Evolutionary conservation across 306 rosid species (phyloP).

Genomic region (Delonix regia): DNA sequence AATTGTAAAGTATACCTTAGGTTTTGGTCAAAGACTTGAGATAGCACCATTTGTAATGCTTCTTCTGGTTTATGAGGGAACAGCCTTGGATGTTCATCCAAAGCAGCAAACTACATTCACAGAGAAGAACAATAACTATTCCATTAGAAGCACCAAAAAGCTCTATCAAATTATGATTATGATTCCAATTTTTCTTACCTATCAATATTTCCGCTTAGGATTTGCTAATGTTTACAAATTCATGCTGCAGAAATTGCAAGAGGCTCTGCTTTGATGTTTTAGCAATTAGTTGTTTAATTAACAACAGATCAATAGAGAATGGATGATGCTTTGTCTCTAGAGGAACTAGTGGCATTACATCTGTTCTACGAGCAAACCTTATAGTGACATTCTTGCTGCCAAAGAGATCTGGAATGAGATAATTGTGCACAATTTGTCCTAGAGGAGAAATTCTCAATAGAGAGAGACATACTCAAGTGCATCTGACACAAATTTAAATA

Average conservation of each 20-base stretch:
- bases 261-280: too few species aligned
- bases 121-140: conserved; percentile 32
- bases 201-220: conserved; percentile 83
- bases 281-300: too few species aligned
- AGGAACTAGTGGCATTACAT: conserved; percentile 94
- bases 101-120: conserved; percentile 75
- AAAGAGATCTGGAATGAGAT: too few species aligned
- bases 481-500: conserved; percentile 80
- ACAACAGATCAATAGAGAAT: too few species aligned
- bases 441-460: conserved; percentile 26
- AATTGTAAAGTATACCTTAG: conserved; percentile 92
- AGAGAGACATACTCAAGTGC: conserved; percentile 68
- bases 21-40: conserved; percentile 88
- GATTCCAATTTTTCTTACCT: conserved; percentile 49
- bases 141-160: too few species aligned
- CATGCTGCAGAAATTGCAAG: too few species aligned
- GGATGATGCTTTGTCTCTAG: conserved; percentile 94
- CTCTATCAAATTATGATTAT: neutral
- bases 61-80: too few species aligned
- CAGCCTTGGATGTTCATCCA: conserved; percentile 87
- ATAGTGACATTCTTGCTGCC: conserved; percentile 75
- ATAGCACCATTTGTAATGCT: conserved; percentile 89
- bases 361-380: conserved; percentile 89
- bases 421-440: conserved; percentile 22
- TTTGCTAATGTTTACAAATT: conserved; percentile 82